Evolutionary conservation across 2,329 filamentous ascomycete genomes (phyloP), one percentile per base, ranked within the genome.

Genomic region (Chalara sp.): DNA sequence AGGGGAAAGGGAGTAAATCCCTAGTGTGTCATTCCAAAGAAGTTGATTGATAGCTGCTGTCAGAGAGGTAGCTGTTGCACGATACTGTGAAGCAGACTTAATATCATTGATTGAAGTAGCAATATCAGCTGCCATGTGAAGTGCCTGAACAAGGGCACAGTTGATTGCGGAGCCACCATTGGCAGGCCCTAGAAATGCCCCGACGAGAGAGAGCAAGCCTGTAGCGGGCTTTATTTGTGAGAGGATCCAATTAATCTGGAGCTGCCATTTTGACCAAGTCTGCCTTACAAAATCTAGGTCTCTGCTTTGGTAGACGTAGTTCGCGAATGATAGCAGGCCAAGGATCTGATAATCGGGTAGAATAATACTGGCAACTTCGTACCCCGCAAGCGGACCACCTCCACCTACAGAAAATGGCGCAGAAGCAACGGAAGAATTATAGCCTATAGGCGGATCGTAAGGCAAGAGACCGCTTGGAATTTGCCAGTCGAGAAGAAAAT

Each of bases 1-100:
- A 6, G 61, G 50, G 2, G 62, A 63, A 2, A 66, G 55, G 2
- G 63, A 64, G 53, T 68, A 71, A 5, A 57, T 54, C 2, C 66
- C 68, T 0, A 65, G 45, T 8, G 51, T 13, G 1, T 51, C 47
- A 37, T 67, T 67, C 67, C 68, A 71, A 7, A 70, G 62, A 1
- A 61, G 52, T 1, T 46, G 35, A 46, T 69, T 66, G 21, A 69
- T 59, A 11, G 61, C 60, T 3, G 50, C 42, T n/a, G 49, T 55
- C 8, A 69, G 47, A 8, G 48, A 51, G 1, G 30, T 12, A 7
- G 67, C 61, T 1, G 59, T 56, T 4, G 43, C 31, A 5, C 46
- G 47, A 47, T 67, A 68, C 6, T 51, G 32, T 1, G 39, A 21
- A 5, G 61, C 65, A 2, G 63, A 52, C 6, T 48, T 43, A 1